Evolutionary conservation across 768 basidiomycete genomes (phyloP).

Genomic region (Mrakia frigida): DNA sequence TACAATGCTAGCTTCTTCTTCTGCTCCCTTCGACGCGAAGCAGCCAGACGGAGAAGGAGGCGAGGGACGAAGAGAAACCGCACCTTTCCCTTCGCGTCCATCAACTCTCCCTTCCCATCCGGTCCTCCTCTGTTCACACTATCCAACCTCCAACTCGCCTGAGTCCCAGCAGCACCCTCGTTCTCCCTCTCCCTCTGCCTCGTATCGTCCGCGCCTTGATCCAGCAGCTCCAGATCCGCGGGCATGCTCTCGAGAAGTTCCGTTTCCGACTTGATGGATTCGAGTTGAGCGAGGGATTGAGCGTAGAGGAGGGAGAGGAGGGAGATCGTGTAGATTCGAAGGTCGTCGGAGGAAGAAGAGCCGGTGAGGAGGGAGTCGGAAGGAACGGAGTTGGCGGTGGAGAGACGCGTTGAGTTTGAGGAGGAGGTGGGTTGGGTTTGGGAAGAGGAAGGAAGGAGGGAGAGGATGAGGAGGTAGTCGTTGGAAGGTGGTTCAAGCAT

Average conservation of each 20-base stretch:
- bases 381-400: conserved; percentile 4
- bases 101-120: conserved; percentile 57
- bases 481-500: conserved; percentile 17
- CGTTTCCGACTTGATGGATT: conserved; percentile 65
- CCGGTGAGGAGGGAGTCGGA: conserved; percentile 6
- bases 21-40: too few species aligned
- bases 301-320: conserved; percentile 67
- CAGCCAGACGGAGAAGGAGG: too few species aligned
- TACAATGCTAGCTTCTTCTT: too few species aligned
- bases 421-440: not conserved
- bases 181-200: conserved; percentile 48
- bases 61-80: conserved; percentile 31
- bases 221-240: conserved; percentile 12
- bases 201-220: conserved; percentile 21
- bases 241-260: conserved; percentile 54
- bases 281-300: conserved; percentile 62
- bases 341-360: conserved; percentile 29
- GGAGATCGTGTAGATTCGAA: conserved; percentile 64
- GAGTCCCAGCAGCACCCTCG: conserved; percentile 36
- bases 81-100: conserved; percentile 75
- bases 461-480: conserved; percentile 28
- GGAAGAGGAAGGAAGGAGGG: conserved; percentile 20
- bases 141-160: conserved; percentile 33
- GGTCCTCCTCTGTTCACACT: conserved; percentile 49
- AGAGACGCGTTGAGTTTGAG: not conserved